Base-by-base conservation (phyloP, 169 alveolate genomes). In the Plasmodium gaboni region DNA sequence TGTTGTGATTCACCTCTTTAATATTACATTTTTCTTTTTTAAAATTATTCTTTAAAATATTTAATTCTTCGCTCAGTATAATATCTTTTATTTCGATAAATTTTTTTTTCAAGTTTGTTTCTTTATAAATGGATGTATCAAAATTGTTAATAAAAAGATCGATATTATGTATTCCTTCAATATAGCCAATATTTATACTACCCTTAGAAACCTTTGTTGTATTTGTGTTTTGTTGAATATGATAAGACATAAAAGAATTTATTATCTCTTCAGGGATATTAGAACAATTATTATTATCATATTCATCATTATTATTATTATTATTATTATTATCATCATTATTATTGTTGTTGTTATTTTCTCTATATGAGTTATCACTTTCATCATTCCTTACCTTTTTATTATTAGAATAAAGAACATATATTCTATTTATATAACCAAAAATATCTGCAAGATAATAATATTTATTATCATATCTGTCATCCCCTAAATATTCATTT, bases 401-500 rank as follows among this genome's bases (percentile, higher is more conserved):
- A 22, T 19, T 9, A 68, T 44, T 71, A 13, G 24, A 15, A 24
- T 7, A 71, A 13, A 50, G 51, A 2, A 71, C 68, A 38, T 51
- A 71, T 71, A 71, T 71, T 12, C 85, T 50, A 17, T 71, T 67
- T 48, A 60, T 15, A 42, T 60, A 71, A 24, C 85, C 85, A 17
- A 71, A 59, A 59, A 10, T 4, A 2, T 17, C 50, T 5, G 69
- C 85, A 51, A 51, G 53, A 32, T 51, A n/a, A 60, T 50, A 71
- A 48, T 71, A 71, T 60, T 53, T 71, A 38, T 53, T 71, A 17
- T 2, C 8, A 44, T 71, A 38, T 71, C 85, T 71, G 3, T 71
- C 85, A 17, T 22, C 22, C 24, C 85, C 85, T 4, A 71, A 42
- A 12, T 24, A 59, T 13, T 51, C 24, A 5, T 22, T 38, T 53